Conservation (phyloP, 2,329 filamentous ascomycete species). For the Scedosporium boydii region DNA sequence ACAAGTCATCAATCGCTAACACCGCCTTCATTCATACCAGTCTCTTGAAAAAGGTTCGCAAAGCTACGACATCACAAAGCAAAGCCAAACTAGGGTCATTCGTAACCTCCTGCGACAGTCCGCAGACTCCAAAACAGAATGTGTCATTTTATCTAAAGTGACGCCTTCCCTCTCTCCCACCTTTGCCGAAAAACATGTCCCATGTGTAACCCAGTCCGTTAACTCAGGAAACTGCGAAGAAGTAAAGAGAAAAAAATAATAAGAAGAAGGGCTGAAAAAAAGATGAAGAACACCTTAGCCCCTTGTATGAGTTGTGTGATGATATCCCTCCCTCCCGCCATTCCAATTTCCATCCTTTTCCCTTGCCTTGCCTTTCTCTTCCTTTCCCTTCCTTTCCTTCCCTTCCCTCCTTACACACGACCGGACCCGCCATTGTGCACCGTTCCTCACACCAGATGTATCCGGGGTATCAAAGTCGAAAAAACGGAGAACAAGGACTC, state of each 20-base stretch:
- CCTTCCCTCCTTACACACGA: not conserved
- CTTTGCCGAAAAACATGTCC: not conserved
- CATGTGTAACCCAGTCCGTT: not conserved
- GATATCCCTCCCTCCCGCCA: not conserved
- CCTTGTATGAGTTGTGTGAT: slow-evolving; percentile 5
- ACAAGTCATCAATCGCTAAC: too few species aligned
- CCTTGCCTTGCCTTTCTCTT: not conserved
- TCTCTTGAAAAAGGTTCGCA: too few species aligned
- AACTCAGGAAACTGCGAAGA: not conserved
- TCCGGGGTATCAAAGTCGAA: not conserved
- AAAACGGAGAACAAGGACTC: not conserved
- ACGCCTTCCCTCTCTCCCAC: not conserved
- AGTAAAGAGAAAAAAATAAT: not conserved
- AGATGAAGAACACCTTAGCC: not conserved
- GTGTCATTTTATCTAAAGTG: not conserved
- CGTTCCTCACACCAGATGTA: not conserved
- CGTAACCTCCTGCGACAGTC: not conserved
- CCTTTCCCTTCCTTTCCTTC: too few species aligned
- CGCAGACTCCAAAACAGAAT: not conserved
- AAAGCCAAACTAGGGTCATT: not conserved
- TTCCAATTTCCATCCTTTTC: not conserved
- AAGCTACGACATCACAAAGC: too few species aligned
- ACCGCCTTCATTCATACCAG: too few species aligned
- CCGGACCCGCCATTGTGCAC: not conserved
- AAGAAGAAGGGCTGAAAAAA: not conserved